Percentiles rank a stretch among this genome's conserved stretches.
These are phyloP conservation scores for Monilinia fructigena DNA, from an alignment of 2,329 filamentous ascomycete species.

Conservation along the genomic window DNA sequence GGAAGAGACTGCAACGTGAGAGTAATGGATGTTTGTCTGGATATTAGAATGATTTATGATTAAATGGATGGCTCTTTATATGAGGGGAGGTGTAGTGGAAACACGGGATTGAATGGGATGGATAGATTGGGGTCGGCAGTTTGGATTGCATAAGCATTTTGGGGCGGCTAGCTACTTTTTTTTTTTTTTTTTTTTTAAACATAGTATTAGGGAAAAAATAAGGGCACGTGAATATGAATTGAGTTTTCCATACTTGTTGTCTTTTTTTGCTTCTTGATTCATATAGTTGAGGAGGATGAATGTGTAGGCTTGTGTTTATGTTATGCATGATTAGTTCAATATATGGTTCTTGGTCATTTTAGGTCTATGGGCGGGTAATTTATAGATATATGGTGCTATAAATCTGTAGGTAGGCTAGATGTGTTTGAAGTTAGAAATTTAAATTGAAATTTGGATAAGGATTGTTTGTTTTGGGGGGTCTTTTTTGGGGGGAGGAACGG, in stretches of 20 bases:
- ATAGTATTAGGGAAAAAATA: not conserved
- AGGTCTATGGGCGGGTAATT: no score
- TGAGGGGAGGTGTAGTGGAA: not conserved
- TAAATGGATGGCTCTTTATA: not conserved
- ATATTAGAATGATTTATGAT: constrained; percentile 16
- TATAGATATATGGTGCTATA: no score
- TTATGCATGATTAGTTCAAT: no score
- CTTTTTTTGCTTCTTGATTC: not conserved
- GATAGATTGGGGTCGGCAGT: not conserved
- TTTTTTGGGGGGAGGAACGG: no score
- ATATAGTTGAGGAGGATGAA: not conserved
- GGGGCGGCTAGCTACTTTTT: not conserved
- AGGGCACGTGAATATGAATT: not conserved
- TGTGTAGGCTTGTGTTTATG: no score
- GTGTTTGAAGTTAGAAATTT: no score
- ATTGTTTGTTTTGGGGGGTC: no score
- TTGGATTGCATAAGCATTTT: constrained; percentile 8
- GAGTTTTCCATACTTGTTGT: not conserved
- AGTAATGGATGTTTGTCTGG: constrained; percentile 6
- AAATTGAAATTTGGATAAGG: no score
- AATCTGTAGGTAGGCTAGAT: no score
- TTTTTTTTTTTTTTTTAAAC: not conserved
- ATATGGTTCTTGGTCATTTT: no score
- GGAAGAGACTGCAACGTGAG: not conserved
- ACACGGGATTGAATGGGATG: not conserved